These are phyloP conservation scores for Phytophthora idaei DNA, from an alignment of 352 stramenopile genomes.

Conservation along the genomic window DNA sequence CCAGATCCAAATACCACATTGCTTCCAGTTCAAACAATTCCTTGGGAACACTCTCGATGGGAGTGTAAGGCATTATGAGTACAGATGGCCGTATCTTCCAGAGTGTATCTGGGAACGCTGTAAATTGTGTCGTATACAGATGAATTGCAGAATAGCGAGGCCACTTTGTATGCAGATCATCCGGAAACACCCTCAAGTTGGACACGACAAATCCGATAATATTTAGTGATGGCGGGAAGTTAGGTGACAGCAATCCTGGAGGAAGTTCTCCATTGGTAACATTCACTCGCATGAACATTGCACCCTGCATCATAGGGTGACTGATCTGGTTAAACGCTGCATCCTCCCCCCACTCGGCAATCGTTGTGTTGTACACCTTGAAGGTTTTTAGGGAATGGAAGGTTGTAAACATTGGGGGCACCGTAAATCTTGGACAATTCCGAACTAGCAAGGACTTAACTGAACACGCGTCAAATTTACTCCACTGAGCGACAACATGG, in stretches of 20 bases:
- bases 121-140: constrained; percentile 32
- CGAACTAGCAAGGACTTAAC: constrained; percentile 21
- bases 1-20: constrained; percentile 37
- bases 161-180: constrained; percentile 40
- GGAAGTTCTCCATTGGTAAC: constrained; percentile 32
- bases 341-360: constrained; percentile 28
- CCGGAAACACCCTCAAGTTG: constrained; percentile 29
- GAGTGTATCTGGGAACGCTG: constrained; percentile 25
- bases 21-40: constrained; percentile 32
- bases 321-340: constrained; percentile 18
- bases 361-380: constrained; percentile 43
- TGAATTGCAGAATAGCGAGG: constrained; percentile 29
- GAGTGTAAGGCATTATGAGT: constrained; percentile 27
- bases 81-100: constrained; percentile 25
- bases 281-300: constrained; percentile 31
- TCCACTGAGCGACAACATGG: constrained; percentile 14
- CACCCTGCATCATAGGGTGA: constrained; percentile 21
- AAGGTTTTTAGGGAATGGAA: constrained; percentile 21
- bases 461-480: constrained; percentile 22
- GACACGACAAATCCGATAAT: constrained; percentile 37
- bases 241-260: constrained; percentile 19
- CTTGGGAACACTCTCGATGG: constrained; percentile 24
- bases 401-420: constrained; percentile 16
- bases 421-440: constrained; percentile 32
- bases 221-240: constrained; percentile 26